phyloP scores from a whole-genome alignment of 1,284 basidiomycete species.

The Neolentinus lepideus region DNA sequence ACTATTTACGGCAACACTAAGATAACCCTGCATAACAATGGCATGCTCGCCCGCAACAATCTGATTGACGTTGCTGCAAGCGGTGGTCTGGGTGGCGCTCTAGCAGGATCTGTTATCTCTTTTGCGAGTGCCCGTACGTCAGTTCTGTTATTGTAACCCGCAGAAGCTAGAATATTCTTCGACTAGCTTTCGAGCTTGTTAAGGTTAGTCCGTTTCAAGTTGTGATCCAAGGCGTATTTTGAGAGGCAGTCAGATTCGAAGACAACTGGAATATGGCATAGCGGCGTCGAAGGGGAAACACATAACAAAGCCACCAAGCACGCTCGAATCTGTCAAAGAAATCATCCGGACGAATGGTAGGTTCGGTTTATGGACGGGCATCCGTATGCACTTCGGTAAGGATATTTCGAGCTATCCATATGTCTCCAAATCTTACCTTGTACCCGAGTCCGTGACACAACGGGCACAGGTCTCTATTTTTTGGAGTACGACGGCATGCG shows the following conservation, averaged over 20 bases:
- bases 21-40: constrained; percentile 62
- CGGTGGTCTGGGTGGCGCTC: constrained; percentile 57
- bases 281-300: constrained; percentile 69
- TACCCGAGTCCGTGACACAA: constrained; percentile 63
- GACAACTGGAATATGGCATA: constrained; percentile 93
- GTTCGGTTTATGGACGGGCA: constrained; percentile 76
- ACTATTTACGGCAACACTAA: constrained; percentile 92
- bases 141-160: background rate
- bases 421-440: constrained; percentile 3
- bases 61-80: constrained; percentile 67
- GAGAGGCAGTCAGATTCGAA: constrained; percentile 56
- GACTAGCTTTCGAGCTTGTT: constrained; percentile 86
- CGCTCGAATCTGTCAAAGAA: constrained; percentile 65
- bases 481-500: constrained; percentile 84
- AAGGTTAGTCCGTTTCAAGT: constrained; percentile 76
- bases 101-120: constrained; percentile 79
- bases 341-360: constrained; percentile 64
- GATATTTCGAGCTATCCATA: background rate
- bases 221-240: no score
- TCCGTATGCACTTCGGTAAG: constrained; percentile 73
- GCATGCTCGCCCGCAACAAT: constrained; percentile 49
- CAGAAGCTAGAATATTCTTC: constrained; percentile 4
- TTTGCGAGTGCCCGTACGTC: constrained; percentile 81
- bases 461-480: constrained; percentile 82
- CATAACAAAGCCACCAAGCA: constrained; percentile 64